Conservation (phyloP, 2,329 filamentous ascomycete genomes). For the Botrytis medusae region DNA sequence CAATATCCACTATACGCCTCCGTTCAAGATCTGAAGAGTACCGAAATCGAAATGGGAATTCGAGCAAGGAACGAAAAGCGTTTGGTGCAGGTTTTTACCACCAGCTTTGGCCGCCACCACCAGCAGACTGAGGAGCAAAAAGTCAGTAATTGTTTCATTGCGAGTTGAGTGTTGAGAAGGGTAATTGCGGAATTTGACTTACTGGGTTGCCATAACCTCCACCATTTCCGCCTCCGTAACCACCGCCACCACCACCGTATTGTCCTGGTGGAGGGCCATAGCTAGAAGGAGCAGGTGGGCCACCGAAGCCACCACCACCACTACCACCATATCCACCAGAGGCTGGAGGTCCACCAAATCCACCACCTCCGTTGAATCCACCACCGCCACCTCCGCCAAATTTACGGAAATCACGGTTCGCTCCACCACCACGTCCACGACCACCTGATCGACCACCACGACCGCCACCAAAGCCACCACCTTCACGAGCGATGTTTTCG, state of each 20-base stretch:
- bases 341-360: slow-evolving; percentile 44
- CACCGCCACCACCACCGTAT: slow-evolving; percentile 49
- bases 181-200: not conserved
- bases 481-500: slow-evolving; percentile 95
- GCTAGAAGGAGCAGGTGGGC: slow-evolving; percentile 57
- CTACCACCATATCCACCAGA: slow-evolving; percentile 51
- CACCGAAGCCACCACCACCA: slow-evolving; percentile 55
- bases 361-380: slow-evolving; percentile 55
- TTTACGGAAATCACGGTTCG: slow-evolving; percentile 90
- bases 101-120: slow-evolving; percentile 52
- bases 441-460: slow-evolving; percentile 65
- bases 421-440: slow-evolving; percentile 66
- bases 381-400: slow-evolving; percentile 55
- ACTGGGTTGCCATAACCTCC: slow-evolving; percentile 53
- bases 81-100: slow-evolving; percentile 47
- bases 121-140: slow-evolving; percentile 41
- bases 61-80: slow-evolving; percentile 33
- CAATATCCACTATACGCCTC: slow-evolving; percentile 35
- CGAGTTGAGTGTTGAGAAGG: too few species aligned
- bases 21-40: slow-evolving; percentile 34
- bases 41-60: slow-evolving; percentile 25
- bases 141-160: not conserved
- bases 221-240: slow-evolving; percentile 54
- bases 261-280: slow-evolving; percentile 49
- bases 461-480: slow-evolving; percentile 74